Evolutionary conservation across 345 rosid species (phyloP), one percentile per base, ranked within the genome.

Genomic region (Clausena lansium): DNA sequence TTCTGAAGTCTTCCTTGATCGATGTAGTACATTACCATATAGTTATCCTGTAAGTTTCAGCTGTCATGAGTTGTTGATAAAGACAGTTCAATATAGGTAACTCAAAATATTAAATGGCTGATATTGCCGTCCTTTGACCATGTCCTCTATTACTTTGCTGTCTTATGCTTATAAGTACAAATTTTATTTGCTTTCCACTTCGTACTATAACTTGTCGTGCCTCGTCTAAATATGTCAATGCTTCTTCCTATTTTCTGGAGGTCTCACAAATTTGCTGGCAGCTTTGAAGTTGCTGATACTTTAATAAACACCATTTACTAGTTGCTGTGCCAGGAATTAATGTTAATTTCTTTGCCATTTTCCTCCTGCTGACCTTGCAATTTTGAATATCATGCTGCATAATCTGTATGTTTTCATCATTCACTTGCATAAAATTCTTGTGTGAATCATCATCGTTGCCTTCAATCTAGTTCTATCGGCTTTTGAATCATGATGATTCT

Each of bases 161-260:
- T 52, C 33, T 62, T 60, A 39, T 33, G 62, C 68, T 63, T 20
- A 28, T 64, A 24, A 50, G 64, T 33, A 66, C 59, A 9, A 71
- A 62, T 38, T 33, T 62, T 24, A 62, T 75, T 38, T 62, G 59
- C 64, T 76, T 75, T 74, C 63, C 22, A 24, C 59, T 50, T 70
- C 19, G 35, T n/a, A 63, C 25, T 62, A 66, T 54, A 52, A 35
- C 64, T 19, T 4, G 25, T 36, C 52, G 66, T 52, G 24, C 27
- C 54, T 65, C 36, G 22, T 68, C 57, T 27, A 61, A 36, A 20
- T 8, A 24, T 61, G 39, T 33, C 20, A 45, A 27, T 32, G 30
- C 69, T 25, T 36, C 41, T 80, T 68, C 72, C 30, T 32, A 30
- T 17, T 17, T 70, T 25, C 65, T 25, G 47, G 73, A 36, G 25